These are phyloP conservation scores for Eimeria sp. DNA, from an alignment of 169 alveolate species.

Conservation along the genomic window DNA sequence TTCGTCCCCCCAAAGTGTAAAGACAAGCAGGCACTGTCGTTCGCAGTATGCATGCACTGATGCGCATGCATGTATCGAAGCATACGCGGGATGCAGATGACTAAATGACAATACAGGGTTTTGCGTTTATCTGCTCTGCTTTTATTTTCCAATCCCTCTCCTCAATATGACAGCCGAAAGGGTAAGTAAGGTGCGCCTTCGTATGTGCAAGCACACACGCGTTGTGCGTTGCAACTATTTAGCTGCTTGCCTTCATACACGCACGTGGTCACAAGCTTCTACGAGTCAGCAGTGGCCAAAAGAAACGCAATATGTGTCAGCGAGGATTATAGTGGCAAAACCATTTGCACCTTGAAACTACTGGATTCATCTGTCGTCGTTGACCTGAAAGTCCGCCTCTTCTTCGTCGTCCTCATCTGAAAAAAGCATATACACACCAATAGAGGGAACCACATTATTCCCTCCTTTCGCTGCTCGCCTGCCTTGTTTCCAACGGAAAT, in stretches of 20 bases:
- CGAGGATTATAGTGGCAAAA: not conserved
- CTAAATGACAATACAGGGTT: not conserved
- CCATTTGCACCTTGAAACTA: not conserved
- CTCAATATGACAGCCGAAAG: not conserved
- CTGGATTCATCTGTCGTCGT: not conserved
- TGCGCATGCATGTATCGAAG: not conserved
- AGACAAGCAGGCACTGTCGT: not conserved
- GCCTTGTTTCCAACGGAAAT: not conserved
- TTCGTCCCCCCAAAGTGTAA: not conserved
- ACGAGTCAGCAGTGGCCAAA: not conserved
- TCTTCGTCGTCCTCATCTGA: slow-evolving; percentile 7
- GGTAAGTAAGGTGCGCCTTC: slow-evolving; percentile 6
- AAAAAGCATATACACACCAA: not conserved
- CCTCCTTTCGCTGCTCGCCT: not conserved
- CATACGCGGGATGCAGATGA: not conserved
- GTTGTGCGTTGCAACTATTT: not conserved
- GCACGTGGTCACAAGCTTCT: not conserved
- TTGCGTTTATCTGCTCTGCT: not conserved
- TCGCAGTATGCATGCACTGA: not conserved
- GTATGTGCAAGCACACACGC: not conserved
- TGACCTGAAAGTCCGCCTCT: slow-evolving; percentile 44
- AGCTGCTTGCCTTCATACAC: not conserved
- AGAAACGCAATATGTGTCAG: not conserved
- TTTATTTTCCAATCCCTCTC: not conserved
- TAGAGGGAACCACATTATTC: not conserved